Base-by-base conservation (phyloP, 495 filamentous ascomycete genomes). In the Aspergillus egyptiacus region DNA sequence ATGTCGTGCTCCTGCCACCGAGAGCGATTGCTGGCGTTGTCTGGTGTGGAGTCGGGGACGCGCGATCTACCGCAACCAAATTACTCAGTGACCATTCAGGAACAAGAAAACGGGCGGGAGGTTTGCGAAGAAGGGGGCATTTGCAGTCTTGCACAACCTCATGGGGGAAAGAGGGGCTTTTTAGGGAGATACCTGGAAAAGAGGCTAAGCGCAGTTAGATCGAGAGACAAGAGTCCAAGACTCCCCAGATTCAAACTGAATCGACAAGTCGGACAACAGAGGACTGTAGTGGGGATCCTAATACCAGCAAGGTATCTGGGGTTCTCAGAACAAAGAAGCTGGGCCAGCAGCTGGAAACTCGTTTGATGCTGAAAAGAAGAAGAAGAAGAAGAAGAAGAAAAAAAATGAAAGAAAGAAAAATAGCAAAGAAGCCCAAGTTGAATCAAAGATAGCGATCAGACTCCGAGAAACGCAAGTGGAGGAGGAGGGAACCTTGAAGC, bases 11-110 rank as follows among this genome's bases (percentile, higher is more conserved):
- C 22, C 43, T 41, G 36, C 41, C 30, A 46, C 31, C 43, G 52
- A 41, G 42, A 30, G 47, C 36, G 55, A 56, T 54, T 54, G 55
- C 55, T 51, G 51, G 48, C 25, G 55, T 55, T 53, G 53, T 56
- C 53, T 55, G 47, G 53, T 52, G 59, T 59, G 53, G 59, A 62
- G 56, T 53, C 50, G 46, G 50, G 48, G 51, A 57, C 55, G 35
- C 51, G 59, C 53, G 55, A 62, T 62, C 59, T 62, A 52, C 59
- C 59, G 44, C 55, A 33, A 55, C 48, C 56, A 59, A n/a, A 62
- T 62, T 58, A 62, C 25, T 53, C 48, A 58, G 56, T 42, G 44
- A 53, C 53, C 53, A 56, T 58, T 58, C 48, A 52, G 43, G 39
- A 53, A 54, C 40, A 24, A 51, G 48, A 27, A 37, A 51, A 0